These are phyloP conservation scores for Dacryopinax spathularia DNA, from an alignment of 768 basidiomycete genomes.

Conservation along the genomic window DNA sequence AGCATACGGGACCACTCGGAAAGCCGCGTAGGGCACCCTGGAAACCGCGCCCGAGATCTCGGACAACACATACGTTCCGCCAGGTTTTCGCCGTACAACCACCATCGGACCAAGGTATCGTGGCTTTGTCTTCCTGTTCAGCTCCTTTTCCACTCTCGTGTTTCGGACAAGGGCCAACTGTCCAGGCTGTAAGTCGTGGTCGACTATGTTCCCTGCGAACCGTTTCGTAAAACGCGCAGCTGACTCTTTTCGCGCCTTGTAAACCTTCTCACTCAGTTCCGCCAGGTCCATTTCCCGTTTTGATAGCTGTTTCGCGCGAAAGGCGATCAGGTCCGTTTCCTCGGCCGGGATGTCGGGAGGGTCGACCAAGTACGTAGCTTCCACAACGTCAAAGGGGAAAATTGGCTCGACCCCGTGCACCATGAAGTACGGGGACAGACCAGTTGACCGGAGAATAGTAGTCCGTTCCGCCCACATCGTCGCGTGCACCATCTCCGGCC, in stretches of 20 bases:
- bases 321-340: not conserved
- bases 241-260: too few relatives aligned
- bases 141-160: not conserved
- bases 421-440: constrained; percentile 23
- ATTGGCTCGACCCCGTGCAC: constrained; percentile 1
- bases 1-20: too few relatives aligned
- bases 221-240: not conserved
- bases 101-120: constrained; percentile 20
- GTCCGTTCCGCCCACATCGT: constrained; percentile 20
- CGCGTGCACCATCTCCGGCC: constrained; percentile 21
- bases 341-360: not conserved
- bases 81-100: too few relatives aligned
- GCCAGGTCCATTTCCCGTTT: too few relatives aligned
- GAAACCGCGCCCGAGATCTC: too few relatives aligned
- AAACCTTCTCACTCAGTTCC: too few relatives aligned
- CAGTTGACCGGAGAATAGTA: constrained; percentile 20
- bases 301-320: too few relatives aligned
- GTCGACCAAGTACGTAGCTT: not conserved
- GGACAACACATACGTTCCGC: too few relatives aligned
- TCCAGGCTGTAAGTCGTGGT: not conserved
- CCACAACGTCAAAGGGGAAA: not conserved
- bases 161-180: not conserved
- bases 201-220: not conserved
- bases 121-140: constrained; percentile 18
- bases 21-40: too few relatives aligned